These are phyloP conservation scores for Colletotrichum gigasporum DNA, from an alignment of 2,329 filamentous ascomycete species.

Conservation along the genomic window DNA sequence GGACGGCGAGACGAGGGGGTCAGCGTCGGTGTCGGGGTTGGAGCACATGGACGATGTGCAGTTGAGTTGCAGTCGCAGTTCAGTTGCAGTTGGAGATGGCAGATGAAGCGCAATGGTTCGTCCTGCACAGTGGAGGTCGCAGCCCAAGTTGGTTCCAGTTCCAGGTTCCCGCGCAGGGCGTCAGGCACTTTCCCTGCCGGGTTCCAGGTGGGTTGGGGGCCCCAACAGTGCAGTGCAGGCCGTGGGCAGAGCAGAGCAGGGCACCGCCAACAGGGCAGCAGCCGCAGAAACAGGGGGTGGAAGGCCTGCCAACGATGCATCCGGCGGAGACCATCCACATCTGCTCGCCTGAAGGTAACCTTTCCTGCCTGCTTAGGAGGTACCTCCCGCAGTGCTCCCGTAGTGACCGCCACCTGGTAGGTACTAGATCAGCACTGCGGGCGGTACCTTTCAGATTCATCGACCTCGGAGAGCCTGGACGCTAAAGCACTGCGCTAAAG, in stretches of 20 bases:
- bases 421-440: too few species aligned
- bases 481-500: conserved; percentile 10
- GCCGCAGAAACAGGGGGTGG: background rate
- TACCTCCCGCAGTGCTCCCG: too few species aligned
- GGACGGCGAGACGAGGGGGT: background rate
- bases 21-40: background rate
- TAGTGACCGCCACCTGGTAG: too few species aligned
- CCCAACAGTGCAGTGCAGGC: background rate
- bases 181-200: conserved; percentile 23
- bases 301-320: conserved; percentile 2
- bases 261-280: background rate
- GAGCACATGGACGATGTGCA: background rate
- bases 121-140: background rate
- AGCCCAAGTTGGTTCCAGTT: conserved; percentile 19
- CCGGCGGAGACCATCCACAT: too few species aligned
- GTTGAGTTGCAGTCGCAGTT: background rate
- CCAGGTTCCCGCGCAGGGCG: conserved; percentile 11
- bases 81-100: background rate
- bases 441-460: too few species aligned
- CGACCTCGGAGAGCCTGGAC: too few species aligned
- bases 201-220: too few species aligned
- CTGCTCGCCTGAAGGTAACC: too few species aligned
- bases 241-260: background rate
- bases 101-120: background rate
- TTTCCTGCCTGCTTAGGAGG: too few species aligned